Evolutionary conservation across 148 eudicot genomes (phyloP).

Genomic region (Limonium bicolor): DNA sequence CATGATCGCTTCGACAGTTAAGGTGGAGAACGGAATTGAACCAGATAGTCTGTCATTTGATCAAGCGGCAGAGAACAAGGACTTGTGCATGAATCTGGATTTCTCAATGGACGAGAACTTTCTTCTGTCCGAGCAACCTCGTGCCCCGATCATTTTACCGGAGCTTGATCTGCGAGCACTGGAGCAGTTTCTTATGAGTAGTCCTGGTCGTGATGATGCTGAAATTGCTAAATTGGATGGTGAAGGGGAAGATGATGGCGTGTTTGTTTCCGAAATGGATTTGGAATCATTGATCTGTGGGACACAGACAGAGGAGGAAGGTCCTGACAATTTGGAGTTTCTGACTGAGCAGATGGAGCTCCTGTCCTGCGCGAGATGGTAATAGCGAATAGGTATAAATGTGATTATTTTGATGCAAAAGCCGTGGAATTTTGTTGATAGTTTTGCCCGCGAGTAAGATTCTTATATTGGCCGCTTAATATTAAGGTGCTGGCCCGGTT

Average conservation of each 20-base stretch:
- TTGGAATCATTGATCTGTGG: constrained; percentile 5
- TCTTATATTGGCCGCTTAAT: too few relatives aligned
- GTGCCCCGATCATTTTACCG: constrained; percentile 19
- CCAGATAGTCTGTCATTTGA: constrained; percentile 29
- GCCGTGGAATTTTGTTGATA: neutral
- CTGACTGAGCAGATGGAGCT: constrained; percentile 28
- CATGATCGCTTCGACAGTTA: constrained; percentile 8
- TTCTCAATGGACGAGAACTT: constrained; percentile 25
- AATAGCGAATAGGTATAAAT: neutral
- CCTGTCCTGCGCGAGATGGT: constrained; percentile 12
- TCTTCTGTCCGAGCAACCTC: constrained; percentile 15
- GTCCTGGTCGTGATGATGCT: constrained; percentile 23
- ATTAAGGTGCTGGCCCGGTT: too few relatives aligned
- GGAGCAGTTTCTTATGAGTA: constrained; percentile 47
- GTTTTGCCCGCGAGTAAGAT: too few relatives aligned
- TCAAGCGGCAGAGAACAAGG: constrained; percentile 34
- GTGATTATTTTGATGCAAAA: neutral
- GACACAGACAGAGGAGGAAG: neutral
- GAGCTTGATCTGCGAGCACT: constrained; percentile 25
- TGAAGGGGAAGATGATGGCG: constrained; percentile 5
- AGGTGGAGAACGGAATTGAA: constrained; percentile 20
- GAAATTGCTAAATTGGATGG: constrained; percentile 9
- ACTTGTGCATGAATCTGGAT: constrained; percentile 33
- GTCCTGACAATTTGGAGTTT: constrained; percentile 11
- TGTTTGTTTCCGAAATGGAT: constrained; percentile 14